These are phyloP conservation scores for Skeletonema menzelii DNA, from an alignment of 108 stramenopile genomes.

Conservation along the genomic window DNA sequence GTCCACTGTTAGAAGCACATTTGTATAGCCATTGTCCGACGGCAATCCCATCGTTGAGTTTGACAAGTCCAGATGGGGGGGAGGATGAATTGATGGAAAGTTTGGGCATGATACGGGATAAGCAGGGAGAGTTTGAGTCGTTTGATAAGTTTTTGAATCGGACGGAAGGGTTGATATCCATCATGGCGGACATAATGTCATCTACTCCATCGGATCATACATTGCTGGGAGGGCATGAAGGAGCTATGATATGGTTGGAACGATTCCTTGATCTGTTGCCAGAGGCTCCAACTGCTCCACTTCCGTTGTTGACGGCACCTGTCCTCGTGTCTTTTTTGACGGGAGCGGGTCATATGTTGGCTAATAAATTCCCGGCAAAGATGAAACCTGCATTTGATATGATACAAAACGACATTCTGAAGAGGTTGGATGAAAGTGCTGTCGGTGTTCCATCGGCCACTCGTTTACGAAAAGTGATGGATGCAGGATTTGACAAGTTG, in stretches of 20 bases:
- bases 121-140: slow-evolving; percentile 76
- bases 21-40: slow-evolving; percentile 85
- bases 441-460: slow-evolving; percentile 78
- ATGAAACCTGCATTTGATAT: slow-evolving; percentile 50
- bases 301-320: slow-evolving; percentile 79
- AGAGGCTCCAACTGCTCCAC: slow-evolving; percentile 50
- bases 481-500: slow-evolving; percentile 61
- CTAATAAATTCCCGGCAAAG: slow-evolving; percentile 55
- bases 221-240: slow-evolving; percentile 73
- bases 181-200: slow-evolving; percentile 81
- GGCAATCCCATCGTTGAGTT: slow-evolving; percentile 71
- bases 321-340: slow-evolving; percentile 85
- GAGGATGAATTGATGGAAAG: slow-evolving; percentile 70
- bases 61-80: slow-evolving; percentile 10
- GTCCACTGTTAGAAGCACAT: slow-evolving; percentile 69
- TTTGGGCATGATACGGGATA: slow-evolving; percentile 80
- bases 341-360: slow-evolving; percentile 86
- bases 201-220: slow-evolving; percentile 61
- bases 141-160: slow-evolving; percentile 80
- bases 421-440: slow-evolving; percentile 72
- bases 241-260: slow-evolving; percentile 70
- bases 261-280: slow-evolving; percentile 78
- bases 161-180: slow-evolving; percentile 80
- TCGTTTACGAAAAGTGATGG: slow-evolving; percentile 69
- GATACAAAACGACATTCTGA: slow-evolving; percentile 55